Evolutionary conservation across 345 rosid genomes (phyloP), one percentile per base, ranked within the genome.

Genomic region (Bruguiera parviflora): DNA sequence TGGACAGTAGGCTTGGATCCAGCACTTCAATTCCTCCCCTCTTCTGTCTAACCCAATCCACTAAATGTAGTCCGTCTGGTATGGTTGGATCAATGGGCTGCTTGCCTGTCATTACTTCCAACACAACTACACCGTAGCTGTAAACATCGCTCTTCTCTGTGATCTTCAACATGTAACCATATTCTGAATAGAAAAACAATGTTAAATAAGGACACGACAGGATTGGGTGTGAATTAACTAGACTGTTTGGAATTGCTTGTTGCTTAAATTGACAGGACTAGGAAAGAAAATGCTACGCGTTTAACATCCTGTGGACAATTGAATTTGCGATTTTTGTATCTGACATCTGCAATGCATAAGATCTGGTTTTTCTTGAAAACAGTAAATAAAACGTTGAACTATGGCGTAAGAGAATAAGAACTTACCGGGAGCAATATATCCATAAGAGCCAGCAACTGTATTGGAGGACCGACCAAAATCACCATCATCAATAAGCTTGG

Each of bases 401-500:
- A 52, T 6, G 4, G 5, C 19, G 24, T 65, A 13, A 13, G 35
- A 43, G 47, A 43, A 31, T 28, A 13, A 27, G 63, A 31, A 63
- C 75, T 70, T 80, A 95, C 99, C 97, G 39, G 96, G 99, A 72
- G 99, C 99, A 64, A 95, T 95, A 68, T 92, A 95, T 71, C 99
- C 99, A 58, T 88, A 89, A 25, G 99, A 95, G 51, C 99, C 97
- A 59, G 96, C 97, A 10, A 95, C 88, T 4, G 96, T 91, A 73
- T 78, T 89, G 53, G 99, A 91, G 52, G 95, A 89, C 57, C 92
- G 82, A 22, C 87, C 90, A 63, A 87, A 87, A 70, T 94, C 96
- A 27, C 91, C 92, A 51, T 87, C 96, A 56, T 91, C 96, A 0
- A 95, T 92, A 16, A 92, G 99, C 86, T 95, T 95, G 46, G 96